Percentiles rank a stretch among this genome's conserved stretches.
Evolutionary conservation across 371 early-diverging fungal genomes (phyloP).

Genomic region (Mucor mucedo): DNA sequence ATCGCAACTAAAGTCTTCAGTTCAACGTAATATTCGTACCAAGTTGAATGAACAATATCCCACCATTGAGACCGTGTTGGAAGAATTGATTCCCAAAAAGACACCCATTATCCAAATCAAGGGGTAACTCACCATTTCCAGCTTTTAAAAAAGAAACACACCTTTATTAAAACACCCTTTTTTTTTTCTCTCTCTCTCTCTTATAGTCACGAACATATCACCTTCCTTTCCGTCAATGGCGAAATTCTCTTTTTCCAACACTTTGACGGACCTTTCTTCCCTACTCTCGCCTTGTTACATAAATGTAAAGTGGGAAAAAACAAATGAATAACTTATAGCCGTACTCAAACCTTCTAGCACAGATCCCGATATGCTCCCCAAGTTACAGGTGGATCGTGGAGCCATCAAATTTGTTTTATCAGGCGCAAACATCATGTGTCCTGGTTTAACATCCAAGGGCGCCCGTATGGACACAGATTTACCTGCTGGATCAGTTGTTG

Average conservation of each 20-base stretch:
- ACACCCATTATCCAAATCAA: slow-evolving; percentile 84
- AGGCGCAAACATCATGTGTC: slow-evolving; percentile 98
- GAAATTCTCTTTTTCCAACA: slow-evolving; percentile 92
- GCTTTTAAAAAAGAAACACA: slow-evolving; percentile 7
- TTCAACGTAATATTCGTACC: slow-evolving; percentile 85
- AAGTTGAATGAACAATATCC: slow-evolving; percentile 90
- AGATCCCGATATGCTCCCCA: slow-evolving; percentile 93
- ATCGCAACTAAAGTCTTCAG: slow-evolving; percentile 91
- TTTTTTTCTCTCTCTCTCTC: not conserved
- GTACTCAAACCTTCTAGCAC: not conserved
- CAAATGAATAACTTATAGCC: not conserved
- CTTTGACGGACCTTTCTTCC: slow-evolving; percentile 91
- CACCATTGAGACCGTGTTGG: slow-evolving; percentile 80
- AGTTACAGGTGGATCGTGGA: slow-evolving; percentile 93
- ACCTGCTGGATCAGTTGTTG: slow-evolving; percentile 81
- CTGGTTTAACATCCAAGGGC: slow-evolving; percentile 94
- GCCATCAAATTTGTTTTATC: slow-evolving; percentile 97
- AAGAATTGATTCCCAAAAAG: slow-evolving; percentile 95
- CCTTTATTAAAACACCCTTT: not conserved
- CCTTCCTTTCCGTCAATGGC: slow-evolving; percentile 81
- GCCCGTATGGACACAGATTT: slow-evolving; percentile 82
- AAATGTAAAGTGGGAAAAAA: slow-evolving; percentile 65
- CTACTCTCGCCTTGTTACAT: slow-evolving; percentile 88
- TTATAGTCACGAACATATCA: slow-evolving; percentile 83
- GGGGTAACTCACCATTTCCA: slow-evolving; percentile 55